phyloP scores from a whole-genome alignment of 2,329 filamentous ascomycete species.

The Epichloe sp. region DNA sequence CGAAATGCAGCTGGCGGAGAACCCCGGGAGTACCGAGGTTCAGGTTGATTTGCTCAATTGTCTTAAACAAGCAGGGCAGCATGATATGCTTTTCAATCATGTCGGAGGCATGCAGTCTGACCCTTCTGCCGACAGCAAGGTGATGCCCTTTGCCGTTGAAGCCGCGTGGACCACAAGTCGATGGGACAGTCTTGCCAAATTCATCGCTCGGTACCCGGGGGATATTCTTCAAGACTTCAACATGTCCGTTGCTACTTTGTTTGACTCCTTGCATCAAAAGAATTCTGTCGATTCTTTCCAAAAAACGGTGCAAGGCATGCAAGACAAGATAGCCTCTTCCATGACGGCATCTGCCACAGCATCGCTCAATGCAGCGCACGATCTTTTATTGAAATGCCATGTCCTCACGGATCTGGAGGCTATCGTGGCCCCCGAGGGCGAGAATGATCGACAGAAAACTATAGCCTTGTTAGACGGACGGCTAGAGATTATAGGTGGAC shows the following conservation, averaged over 20 bases:
- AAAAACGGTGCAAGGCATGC: constrained; percentile 47
- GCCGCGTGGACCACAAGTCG: constrained; percentile 82
- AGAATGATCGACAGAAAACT: constrained; percentile 23
- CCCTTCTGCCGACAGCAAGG: constrained; percentile 39
- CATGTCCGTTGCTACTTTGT: constrained; percentile 52
- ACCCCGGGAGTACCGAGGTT: constrained; percentile 61
- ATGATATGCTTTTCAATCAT: constrained; percentile 78
- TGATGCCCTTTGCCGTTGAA: constrained; percentile 77
- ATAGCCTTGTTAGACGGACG: constrained; percentile 47
- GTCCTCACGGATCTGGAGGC: constrained; percentile 77
- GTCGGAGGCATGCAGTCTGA: constrained; percentile 60
- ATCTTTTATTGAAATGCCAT: constrained; percentile 75
- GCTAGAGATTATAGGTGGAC: constrained; percentile 81
- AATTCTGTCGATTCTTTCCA: constrained; percentile 37
- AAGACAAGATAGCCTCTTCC: constrained; percentile 56
- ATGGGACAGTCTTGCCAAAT: constrained; percentile 62
- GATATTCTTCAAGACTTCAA: constrained; percentile 55
- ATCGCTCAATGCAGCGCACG: constrained; percentile 74
- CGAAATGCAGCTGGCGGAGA: constrained; percentile 72
- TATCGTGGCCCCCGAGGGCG: constrained; percentile 42
- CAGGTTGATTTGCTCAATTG: constrained; percentile 79
- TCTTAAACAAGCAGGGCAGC: constrained; percentile 87
- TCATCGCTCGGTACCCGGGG: constrained; percentile 40
- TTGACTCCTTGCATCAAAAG: constrained; percentile 47
- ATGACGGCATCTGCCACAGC: constrained; percentile 66